Percentiles rank a stretch among this genome's conserved stretches.
Evolutionary conservation across 495 filamentous ascomycete genomes (phyloP).

Genomic region (Jackrogersella multiformis): DNA sequence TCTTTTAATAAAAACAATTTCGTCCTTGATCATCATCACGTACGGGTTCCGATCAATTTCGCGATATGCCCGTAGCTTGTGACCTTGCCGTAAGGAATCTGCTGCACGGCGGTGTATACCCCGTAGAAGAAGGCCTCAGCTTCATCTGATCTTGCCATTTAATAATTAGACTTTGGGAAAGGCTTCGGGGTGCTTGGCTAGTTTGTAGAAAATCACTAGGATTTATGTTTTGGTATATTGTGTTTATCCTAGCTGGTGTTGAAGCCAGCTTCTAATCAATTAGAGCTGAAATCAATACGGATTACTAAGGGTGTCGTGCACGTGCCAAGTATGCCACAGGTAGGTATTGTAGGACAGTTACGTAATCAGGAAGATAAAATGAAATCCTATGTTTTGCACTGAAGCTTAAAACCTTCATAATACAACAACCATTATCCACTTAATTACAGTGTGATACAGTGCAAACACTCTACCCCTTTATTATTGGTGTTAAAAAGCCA

Average conservation of each 20-base stretch:
- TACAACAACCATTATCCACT: too few relatives aligned
- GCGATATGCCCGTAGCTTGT: conserved; percentile 94
- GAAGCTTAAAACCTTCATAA: too few relatives aligned
- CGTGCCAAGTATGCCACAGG: conserved; percentile 6
- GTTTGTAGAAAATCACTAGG: not conserved
- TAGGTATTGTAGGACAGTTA: too few relatives aligned
- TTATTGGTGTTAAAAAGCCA: not conserved
- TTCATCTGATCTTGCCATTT: conserved; percentile 82
- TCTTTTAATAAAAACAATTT: not conserved
- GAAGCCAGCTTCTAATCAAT: too few relatives aligned
- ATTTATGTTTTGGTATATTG: not conserved
- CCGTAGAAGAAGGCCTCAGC: conserved; percentile 83
- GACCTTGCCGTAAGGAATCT: conserved; percentile 83
- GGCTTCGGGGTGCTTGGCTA: not conserved
- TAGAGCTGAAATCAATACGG: conserved; percentile 27
- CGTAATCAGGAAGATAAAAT: too few relatives aligned
- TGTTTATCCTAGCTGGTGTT: too few relatives aligned
- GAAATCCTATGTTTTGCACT: too few relatives aligned
- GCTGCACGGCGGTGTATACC: conserved; percentile 83
- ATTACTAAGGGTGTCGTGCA: conserved; percentile 34
- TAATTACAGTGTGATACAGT: conserved; percentile 25
- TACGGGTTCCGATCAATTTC: conserved; percentile 79
- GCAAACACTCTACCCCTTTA: not conserved
- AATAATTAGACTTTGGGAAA: not conserved
- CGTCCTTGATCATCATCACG: conserved; percentile 43